Percentiles rank a stretch among this genome's conserved stretches.
These are phyloP conservation scores for Metschnikowia noctiluminum DNA, from an alignment of 805 yeast genomes.

Conservation along the genomic window DNA sequence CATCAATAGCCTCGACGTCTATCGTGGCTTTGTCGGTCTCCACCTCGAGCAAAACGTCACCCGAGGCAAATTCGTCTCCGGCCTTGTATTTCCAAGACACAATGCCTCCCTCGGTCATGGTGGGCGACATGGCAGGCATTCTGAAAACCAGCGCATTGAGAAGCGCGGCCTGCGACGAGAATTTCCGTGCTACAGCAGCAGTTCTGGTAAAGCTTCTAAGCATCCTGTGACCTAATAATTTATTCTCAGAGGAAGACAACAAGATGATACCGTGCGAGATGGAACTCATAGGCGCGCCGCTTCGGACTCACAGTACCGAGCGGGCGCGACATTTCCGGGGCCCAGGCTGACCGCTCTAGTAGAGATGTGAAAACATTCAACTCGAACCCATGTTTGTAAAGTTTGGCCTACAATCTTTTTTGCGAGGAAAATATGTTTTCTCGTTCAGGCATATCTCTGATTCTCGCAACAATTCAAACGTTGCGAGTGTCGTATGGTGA, in stretches of 20 bases:
- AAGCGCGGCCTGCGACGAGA: conserved; percentile 27
- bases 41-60: conserved; percentile 80
- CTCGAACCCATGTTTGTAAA: neutral
- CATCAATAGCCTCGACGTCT: conserved; percentile 87
- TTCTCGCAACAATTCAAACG: no score
- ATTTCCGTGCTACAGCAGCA: conserved; percentile 17
- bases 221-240: conserved; percentile 11
- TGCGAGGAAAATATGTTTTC: no score
- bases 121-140: conserved; percentile 99
- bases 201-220: conserved; percentile 18
- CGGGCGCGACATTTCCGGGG: conserved; percentile 23
- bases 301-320: conserved; percentile 21
- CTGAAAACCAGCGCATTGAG: conserved; percentile 51
- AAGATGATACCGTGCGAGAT: conserved; percentile 3
- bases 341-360: neutral
- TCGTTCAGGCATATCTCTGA: no score
- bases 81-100: conserved; percentile 80
- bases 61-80: conserved; percentile 69
- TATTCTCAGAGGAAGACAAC: neutral
- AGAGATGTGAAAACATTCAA: neutral
- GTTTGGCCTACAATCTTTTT: neutral
- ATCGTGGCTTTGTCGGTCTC: conserved; percentile 84
- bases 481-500: no score
- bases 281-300: conserved; percentile 3
- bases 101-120: conserved; percentile 95